These are phyloP conservation scores for Dactylellina drechsleri DNA, from an alignment of 2,329 filamentous ascomycete genomes.

Conservation along the genomic window DNA sequence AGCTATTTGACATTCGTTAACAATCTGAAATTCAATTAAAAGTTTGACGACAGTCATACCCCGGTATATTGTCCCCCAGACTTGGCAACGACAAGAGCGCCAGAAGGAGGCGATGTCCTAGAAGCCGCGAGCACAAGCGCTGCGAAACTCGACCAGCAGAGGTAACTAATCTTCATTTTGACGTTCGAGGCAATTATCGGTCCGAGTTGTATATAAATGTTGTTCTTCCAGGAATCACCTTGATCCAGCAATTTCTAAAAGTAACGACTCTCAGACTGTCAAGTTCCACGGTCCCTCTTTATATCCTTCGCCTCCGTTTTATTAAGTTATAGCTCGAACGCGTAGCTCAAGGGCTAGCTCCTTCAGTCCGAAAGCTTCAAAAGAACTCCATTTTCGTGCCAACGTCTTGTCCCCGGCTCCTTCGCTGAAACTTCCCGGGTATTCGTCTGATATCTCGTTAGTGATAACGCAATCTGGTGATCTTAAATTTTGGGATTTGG, in stretches of 20 bases:
- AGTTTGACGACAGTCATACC: constrained; percentile 56
- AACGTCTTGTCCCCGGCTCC: neutral
- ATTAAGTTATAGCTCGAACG: neutral
- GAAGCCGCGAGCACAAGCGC: constrained; percentile 58
- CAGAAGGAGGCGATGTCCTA: constrained; percentile 65
- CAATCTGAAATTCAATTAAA: too few species aligned
- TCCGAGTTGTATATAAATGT: neutral
- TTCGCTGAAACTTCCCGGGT: neutral
- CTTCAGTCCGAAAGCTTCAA: constrained; percentile 8
- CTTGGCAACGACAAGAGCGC: constrained; percentile 66
- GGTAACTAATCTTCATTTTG: constrained; percentile 46
- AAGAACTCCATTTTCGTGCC: neutral
- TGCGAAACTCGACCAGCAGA: constrained; percentile 25
- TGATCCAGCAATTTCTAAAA: neutral
- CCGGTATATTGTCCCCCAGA: constrained; percentile 64
- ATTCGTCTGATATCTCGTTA: constrained; percentile 41
- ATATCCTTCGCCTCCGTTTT: neutral
- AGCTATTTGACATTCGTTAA: constrained; percentile 60
- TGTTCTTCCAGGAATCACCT: neutral
- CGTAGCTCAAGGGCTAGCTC: neutral
- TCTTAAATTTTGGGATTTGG: neutral
- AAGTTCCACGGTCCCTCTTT: neutral
- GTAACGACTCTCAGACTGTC: neutral
- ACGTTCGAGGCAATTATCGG: constrained; percentile 10
- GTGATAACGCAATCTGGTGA: constrained; percentile 9